A percentile compares a stretch with the other conserved stretches of the same genome.
These are phyloP conservation scores for Candolleomyces eurysporus DNA, from an alignment of 768 basidiomycete species.

Conservation along the genomic window DNA sequence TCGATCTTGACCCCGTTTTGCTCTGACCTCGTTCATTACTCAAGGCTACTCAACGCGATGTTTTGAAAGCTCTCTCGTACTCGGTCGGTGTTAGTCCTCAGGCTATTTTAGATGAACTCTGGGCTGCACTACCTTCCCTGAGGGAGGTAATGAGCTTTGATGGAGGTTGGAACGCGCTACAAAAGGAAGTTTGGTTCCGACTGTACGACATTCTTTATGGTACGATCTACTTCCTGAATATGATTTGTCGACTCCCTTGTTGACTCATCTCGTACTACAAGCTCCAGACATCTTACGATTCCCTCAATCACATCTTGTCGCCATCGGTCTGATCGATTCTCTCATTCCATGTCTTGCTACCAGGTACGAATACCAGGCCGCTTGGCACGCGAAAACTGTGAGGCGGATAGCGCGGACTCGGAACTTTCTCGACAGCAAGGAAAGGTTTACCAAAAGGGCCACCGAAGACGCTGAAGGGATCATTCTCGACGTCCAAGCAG, in stretches of 20 bases:
- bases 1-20: background rate
- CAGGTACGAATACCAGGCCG: constrained; percentile 32
- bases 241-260: background rate
- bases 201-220: constrained; percentile 44
- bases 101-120: constrained; percentile 56
- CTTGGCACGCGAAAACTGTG: constrained; percentile 21
- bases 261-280: constrained; percentile 16
- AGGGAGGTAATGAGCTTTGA: constrained; percentile 37
- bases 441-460: constrained; percentile 19
- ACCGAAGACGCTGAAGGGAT: constrained; percentile 34
- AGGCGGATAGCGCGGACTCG: background rate
- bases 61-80: constrained; percentile 47
- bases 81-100: constrained; percentile 53
- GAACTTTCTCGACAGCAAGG: constrained; percentile 3
- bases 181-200: constrained; percentile 47
- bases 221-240: constrained; percentile 17
- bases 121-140: constrained; percentile 53
- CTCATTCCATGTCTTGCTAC: constrained; percentile 35
- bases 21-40: background rate
- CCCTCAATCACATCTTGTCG: constrained; percentile 53
- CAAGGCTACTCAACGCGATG: constrained; percentile 56
- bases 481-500: constrained; percentile 33
- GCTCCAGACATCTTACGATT: constrained; percentile 55
- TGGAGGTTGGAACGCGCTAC: constrained; percentile 46
- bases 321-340: constrained; percentile 47